phyloP scores from a whole-genome alignment of 371 early-diverging fungal genomes.

The Mucor sp. region DNA sequence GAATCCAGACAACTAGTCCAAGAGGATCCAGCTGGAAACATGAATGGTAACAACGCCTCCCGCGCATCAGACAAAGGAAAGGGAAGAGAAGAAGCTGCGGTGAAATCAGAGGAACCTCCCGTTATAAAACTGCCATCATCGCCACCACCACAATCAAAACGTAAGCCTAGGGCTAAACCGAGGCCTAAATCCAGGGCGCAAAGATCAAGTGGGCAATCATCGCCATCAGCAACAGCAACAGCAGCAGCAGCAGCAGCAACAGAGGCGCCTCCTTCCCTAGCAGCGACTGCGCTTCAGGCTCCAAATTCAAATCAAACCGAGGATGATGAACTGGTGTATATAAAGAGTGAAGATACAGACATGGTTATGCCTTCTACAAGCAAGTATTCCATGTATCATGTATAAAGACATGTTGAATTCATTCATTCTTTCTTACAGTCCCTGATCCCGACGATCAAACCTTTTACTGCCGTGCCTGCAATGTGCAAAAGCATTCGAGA shows the following conservation, averaged over 20 bases:
- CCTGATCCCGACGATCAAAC: not conserved
- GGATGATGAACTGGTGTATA: not conserved
- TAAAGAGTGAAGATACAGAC: not conserved
- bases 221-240: not conserved
- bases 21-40: too few species aligned
- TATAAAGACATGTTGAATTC: not conserved
- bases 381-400: not conserved
- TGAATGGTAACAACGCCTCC: not conserved
- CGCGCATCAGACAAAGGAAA: not conserved
- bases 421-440: not conserved
- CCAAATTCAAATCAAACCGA: not conserved
- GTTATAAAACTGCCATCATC: not conserved
- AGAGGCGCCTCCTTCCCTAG: not conserved
- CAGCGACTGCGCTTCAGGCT: not conserved
- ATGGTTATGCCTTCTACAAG: not conserved
- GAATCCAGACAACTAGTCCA: too few species aligned
- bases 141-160: not conserved
- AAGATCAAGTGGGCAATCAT: not conserved
- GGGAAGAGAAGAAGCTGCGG: not conserved
- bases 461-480: constrained; percentile 1
- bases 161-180: not conserved
- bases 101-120: not conserved
- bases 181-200: not conserved
- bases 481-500: not conserved
- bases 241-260: not conserved